Conservation (phyloP, 2,329 filamentous ascomycete genomes). For the Xylaria sp. region DNA sequence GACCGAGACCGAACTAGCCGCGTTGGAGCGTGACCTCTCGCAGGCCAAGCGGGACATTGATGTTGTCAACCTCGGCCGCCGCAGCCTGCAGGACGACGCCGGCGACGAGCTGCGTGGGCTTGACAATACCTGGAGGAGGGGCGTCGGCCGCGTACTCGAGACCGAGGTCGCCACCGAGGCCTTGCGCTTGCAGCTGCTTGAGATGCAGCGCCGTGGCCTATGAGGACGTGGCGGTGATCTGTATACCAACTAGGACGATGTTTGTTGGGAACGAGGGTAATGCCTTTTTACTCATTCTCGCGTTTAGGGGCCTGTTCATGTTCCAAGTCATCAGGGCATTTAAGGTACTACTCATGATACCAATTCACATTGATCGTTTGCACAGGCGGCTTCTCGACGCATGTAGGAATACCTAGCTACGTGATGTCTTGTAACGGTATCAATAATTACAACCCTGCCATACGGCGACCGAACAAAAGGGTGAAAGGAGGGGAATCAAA, state of each 20-base stretch:
- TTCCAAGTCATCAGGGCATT: not conserved
- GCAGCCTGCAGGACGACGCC: slow-evolving; percentile 71
- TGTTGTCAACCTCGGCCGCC: slow-evolving; percentile 71
- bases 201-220: slow-evolving; percentile 56
- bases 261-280: too few relatives aligned
- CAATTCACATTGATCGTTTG: slow-evolving; percentile 18
- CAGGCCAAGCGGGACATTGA: slow-evolving; percentile 72
- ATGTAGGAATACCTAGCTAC: slow-evolving; percentile 14
- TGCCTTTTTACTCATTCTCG: not conserved
- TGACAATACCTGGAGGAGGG: slow-evolving; percentile 79
- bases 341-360: slow-evolving; percentile 20
- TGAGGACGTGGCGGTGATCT: slow-evolving; percentile 5
- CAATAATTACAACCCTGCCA: slow-evolving; percentile 33
- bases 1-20: slow-evolving; percentile 72
- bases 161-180: slow-evolving; percentile 83
- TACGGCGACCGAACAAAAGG: slow-evolving; percentile 20
- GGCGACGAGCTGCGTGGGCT: slow-evolving; percentile 74
- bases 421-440: slow-evolving; percentile 30
- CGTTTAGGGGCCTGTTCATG: not conserved
- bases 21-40: slow-evolving; percentile 76
- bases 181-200: slow-evolving; percentile 69
- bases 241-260: not conserved
- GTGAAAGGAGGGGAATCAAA: slow-evolving; percentile 36
- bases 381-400: not conserved
- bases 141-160: slow-evolving; percentile 81